Conservation (phyloP, 1,139 yeast genomes). For the Schizosaccharomyces versatilis region DNA sequence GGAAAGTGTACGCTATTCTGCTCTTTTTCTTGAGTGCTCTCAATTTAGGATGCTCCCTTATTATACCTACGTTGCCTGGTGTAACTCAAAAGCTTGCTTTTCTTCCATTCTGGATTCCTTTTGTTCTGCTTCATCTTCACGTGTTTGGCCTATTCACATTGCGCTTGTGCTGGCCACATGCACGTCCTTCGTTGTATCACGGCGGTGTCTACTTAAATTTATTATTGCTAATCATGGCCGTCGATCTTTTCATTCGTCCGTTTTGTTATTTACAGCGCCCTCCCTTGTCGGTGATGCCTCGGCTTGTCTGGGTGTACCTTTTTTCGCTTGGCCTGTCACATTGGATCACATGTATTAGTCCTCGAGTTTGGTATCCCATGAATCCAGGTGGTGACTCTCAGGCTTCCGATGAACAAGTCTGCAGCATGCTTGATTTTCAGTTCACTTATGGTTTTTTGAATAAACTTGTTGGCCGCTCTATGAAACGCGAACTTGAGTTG, state of each 20-base stretch:
- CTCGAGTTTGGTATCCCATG: conserved; percentile 8
- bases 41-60: background rate
- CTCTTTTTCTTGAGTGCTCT: background rate
- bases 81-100: background rate
- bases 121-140: background rate
- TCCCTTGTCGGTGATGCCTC: background rate
- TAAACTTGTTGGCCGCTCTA: conserved; percentile 1
- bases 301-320: background rate
- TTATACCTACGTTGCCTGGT: background rate
- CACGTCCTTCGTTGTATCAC: background rate
- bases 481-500: conserved; percentile 2
- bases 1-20: background rate
- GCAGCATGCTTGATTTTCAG: conserved; percentile 5
- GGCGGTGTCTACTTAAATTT: background rate
- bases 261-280: background rate
- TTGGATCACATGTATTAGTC: conserved; percentile 5
- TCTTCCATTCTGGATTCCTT: background rate
- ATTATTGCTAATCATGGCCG: background rate
- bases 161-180: background rate
- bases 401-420: conserved; percentile 8
- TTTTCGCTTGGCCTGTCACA: background rate
- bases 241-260: background rate
- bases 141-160: background rate
- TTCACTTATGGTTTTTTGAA: conserved; percentile 5
- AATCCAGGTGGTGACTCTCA: conserved; percentile 1